Evolutionary conservation across 441 rosid genomes (phyloP), one percentile per base, ranked within the genome.

Genomic region (Gossypium lobatum): DNA sequence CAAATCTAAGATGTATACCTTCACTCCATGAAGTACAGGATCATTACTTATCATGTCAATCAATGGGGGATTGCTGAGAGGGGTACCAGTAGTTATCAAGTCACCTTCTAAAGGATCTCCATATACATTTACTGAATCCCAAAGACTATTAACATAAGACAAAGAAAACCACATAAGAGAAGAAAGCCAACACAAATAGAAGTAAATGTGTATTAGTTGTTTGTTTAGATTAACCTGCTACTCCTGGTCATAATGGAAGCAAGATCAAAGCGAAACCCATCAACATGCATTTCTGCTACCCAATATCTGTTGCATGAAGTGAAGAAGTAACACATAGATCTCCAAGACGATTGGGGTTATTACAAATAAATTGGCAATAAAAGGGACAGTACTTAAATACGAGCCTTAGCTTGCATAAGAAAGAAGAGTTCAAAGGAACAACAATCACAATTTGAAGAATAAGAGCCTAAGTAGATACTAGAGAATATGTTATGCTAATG

Each of bases 251-350:
- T 87, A 73, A 93, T 91, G 54, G 98, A 95, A 80, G 93, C 99
- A 82, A 95, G 99, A 82, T 95, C 98, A 85, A 93, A 95, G 80
- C 99, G 99, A 82, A 95, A 95, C 58, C 99, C 99, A 81, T 95
- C 97, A 4, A 91, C 97, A 77, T 95, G 99, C 94, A 95, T 89
- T 83, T 95, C 99, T 64, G 86, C 84, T 53, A 89, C 99, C 99
- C 99, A 95, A 83, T 95, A 95, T 78, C 99, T 95, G 92, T 76
- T 76, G 60, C 60, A 72, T 46, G 64, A 74, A 21, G 78, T 46
- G 64, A 74, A 18, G 77, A 76, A 80, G 59, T 73, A 73, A 80
- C 14, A 48, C 6, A 71, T 54, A 69, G 73, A 62, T 17, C 2
- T 62, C 62, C 13, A 64, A 54, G 37, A 28, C 6, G 11, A 28